These are phyloP conservation scores for Heterobasidion parviporum DNA, from an alignment of 1,284 basidiomycete species.

Conservation along the genomic window DNA sequence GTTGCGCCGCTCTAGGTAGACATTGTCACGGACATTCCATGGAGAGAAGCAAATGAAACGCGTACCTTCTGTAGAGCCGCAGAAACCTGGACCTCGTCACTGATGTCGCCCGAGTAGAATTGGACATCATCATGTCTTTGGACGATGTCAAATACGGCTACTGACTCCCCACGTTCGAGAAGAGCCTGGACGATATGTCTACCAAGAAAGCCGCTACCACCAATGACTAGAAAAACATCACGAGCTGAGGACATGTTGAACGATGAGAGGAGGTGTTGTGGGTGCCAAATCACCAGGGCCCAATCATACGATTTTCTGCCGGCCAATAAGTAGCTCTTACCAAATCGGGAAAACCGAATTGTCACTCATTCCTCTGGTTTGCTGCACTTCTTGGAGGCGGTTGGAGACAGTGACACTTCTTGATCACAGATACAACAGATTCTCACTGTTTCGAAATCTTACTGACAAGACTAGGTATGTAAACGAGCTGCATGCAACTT, in stretches of 20 bases:
- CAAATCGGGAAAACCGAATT: background rate
- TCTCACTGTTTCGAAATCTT: too few species aligned
- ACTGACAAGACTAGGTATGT: too few species aligned
- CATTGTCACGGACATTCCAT: background rate
- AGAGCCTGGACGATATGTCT: conserved; percentile 84
- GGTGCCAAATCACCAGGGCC: background rate
- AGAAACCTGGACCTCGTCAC: conserved; percentile 64
- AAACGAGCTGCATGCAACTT: too few species aligned
- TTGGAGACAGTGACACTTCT: too few species aligned
- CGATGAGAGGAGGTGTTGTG: background rate
- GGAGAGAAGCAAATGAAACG: conserved; percentile 15
- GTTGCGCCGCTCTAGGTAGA: conserved; percentile 62
- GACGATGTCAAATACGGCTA: conserved; percentile 84
- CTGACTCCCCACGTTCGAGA: conserved; percentile 69
- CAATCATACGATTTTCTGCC: background rate
- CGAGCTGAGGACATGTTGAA: background rate
- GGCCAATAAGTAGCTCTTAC: background rate
- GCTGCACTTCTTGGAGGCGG: too few species aligned
- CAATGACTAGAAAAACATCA: conserved; percentile 77
- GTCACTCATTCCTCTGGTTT: too few species aligned
- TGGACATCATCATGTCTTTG: conserved; percentile 81
- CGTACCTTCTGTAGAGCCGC: conserved; percentile 67
- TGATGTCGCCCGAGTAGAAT: conserved; percentile 84
- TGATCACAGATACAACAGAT: too few species aligned
- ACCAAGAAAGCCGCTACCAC: conserved; percentile 89